Evolutionary conservation across 1,284 basidiomycete species (phyloP), one percentile per base, ranked within the genome.

Genomic region (Leccinum pachyderme): DNA sequence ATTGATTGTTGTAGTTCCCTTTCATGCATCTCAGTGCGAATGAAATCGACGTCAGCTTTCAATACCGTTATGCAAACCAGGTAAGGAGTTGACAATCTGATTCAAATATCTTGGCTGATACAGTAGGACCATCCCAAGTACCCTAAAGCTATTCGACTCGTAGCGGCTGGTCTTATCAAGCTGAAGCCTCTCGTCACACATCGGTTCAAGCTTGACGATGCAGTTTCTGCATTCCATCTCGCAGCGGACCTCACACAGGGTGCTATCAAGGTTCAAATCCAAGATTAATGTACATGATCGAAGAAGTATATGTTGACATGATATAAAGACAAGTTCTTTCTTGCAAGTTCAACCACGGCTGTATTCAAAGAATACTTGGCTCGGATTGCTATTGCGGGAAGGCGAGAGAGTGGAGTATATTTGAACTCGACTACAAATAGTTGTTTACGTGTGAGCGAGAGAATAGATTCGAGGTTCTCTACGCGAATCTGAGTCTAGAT

Each of bases 181-280:
- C 70, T 93, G 63, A 89, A 90, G 67, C 87, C 88, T 48, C 78
- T 93, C 8, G 91, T 94, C 18, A 93, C 91, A n/a, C 89, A 91
- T 64, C 79, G 87, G 28, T 93, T 91, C 73, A 64, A 79, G n/a
- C 76, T 94, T 24, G 86, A 87, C 62, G 79, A 89, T 50, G 91
- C 91, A 0, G 78, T 91, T 31, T 74, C 84, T 51, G 91, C 92
- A 3, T 93, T 94, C 75, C 81, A 91, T 63, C 80, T 87, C 35
- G 85, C 88, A 9, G 85, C 85, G 4, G 87, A 91, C 65, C 79
- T 82, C 43, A 63, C 76, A 31, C 82, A 81, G 61, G 84, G 84
- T n/a, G 80, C 81, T 43, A 84, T 86, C 63, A 86, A 85, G 64
- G 81, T 86, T 56, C 82, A 82, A 60, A 84, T 86, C 50, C 73